phyloP scores from a whole-genome alignment of 495 filamentous ascomycete species.

The Xylaria flabelliformis region DNA sequence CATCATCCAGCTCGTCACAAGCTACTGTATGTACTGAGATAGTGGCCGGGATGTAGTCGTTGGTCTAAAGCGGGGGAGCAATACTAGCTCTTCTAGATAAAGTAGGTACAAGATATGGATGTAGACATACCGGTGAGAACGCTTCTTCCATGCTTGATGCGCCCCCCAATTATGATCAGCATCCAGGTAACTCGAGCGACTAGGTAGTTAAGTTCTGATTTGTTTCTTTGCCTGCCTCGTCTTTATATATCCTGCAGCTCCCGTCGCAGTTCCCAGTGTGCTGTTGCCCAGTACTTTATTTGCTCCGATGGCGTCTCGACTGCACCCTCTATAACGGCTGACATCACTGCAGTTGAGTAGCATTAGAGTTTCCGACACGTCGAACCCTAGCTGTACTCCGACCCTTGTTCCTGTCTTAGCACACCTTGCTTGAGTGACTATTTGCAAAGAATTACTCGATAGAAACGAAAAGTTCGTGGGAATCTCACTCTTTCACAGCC shows the following conservation, averaged over 20 bases:
- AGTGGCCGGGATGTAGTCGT: background rate
- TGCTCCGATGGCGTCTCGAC: background rate
- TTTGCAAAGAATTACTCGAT: constrained; percentile 39
- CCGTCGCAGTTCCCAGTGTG: constrained; percentile 10
- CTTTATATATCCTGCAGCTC: constrained; percentile 32
- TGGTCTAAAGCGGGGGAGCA: background rate
- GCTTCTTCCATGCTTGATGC: background rate
- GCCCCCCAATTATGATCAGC: constrained; percentile 17
- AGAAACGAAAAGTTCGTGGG: constrained; percentile 25
- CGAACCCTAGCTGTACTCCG: constrained; percentile 24
- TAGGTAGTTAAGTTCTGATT: constrained; percentile 7
- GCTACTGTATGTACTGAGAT: background rate
- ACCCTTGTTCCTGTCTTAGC: constrained; percentile 18
- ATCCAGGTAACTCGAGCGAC: background rate
- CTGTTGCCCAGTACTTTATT: background rate
- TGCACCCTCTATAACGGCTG: background rate
- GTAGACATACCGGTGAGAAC: background rate
- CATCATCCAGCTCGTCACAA: constrained; percentile 13
- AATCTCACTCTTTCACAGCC: constrained; percentile 6
- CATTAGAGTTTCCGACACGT: constrained; percentile 15
- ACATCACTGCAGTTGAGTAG: constrained; percentile 12
- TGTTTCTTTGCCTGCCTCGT: background rate
- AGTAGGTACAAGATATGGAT: background rate
- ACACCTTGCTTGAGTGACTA: constrained; percentile 14
- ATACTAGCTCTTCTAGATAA: background rate